These are phyloP conservation scores for Pisolithus tinctorius DNA, from an alignment of 768 basidiomycete species.

Conservation along the genomic window DNA sequence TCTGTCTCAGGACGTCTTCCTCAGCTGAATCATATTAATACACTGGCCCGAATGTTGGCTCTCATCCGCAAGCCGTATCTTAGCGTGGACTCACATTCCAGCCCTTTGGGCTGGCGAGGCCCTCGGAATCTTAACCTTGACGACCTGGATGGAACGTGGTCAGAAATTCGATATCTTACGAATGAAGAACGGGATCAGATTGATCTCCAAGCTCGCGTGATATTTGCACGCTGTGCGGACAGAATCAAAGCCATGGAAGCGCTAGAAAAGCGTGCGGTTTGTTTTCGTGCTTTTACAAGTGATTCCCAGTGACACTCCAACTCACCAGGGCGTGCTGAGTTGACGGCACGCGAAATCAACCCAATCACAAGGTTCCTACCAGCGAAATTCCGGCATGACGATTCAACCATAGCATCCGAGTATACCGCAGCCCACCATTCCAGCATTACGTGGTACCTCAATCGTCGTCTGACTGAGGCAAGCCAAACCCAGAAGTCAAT, in stretches of 20 bases:
- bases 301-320: conserved; percentile 9
- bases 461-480: conserved; percentile 68
- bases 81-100: conserved; percentile 56
- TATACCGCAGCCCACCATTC: conserved; percentile 85
- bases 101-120: conserved; percentile 45
- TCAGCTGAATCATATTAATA: conserved; percentile 69
- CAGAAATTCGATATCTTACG: conserved; percentile 60
- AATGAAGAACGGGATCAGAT: conserved; percentile 96
- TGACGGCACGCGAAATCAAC: conserved; percentile 57
- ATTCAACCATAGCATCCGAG: conserved; percentile 47
- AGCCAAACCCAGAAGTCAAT: conserved; percentile 78
- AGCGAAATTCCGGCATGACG: conserved; percentile 56
- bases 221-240: conserved; percentile 80
- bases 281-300: conserved; percentile 10
- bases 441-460: conserved; percentile 90
- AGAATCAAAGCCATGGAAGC: conserved; percentile 83
- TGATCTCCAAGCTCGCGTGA: conserved; percentile 84
- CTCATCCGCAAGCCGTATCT: conserved; percentile 84
- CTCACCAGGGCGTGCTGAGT: conserved; percentile 54
- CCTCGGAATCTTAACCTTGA: conserved; percentile 51
- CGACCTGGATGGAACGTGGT: conserved; percentile 48
- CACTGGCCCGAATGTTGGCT: conserved; percentile 63
- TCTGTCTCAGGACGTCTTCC: conserved; percentile 1
- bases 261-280: conserved; percentile 75
- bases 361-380: conserved; percentile 68